A percentile compares a stretch with the other conserved stretches of the same genome.
Conservation (phyloP, 2,329 filamentous ascomycete genomes). For the Pseudogymnoascus sp. region DNA sequence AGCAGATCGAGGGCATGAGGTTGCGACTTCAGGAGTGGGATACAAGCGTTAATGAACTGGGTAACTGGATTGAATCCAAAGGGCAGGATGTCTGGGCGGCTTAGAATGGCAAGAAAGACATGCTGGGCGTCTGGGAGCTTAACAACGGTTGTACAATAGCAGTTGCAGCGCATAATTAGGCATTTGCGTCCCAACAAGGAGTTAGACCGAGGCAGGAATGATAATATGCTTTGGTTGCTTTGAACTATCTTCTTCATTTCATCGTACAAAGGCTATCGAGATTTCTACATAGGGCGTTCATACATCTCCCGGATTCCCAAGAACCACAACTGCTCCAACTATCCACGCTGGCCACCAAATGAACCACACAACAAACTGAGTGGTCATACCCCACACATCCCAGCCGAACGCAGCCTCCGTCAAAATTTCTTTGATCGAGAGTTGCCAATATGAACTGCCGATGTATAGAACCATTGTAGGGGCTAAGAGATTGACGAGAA, state of each 20-base stretch:
- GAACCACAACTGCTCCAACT: slow-evolving; percentile 48
- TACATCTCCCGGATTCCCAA: slow-evolving; percentile 30
- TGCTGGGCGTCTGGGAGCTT: slow-evolving; percentile 15
- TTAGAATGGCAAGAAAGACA: slow-evolving; percentile 32
- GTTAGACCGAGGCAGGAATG: slow-evolving; percentile 7
- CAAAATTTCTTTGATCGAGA: slow-evolving; percentile 50
- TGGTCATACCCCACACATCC: slow-evolving; percentile 85
- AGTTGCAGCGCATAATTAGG: slow-evolving; percentile 8
- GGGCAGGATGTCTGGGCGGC: slow-evolving; percentile 96
- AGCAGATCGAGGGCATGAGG: slow-evolving; percentile 90
- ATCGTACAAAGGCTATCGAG: neutral
- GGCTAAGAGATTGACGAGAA: slow-evolving; percentile 50
- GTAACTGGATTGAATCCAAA: slow-evolving; percentile 91
- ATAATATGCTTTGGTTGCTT: slow-evolving; percentile 5
- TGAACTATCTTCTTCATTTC: neutral
- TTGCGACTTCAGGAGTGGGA: slow-evolving; percentile 88
- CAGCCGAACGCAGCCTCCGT: slow-evolving; percentile 74
- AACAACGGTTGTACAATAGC: slow-evolving; percentile 11
- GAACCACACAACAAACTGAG: slow-evolving; percentile 82
- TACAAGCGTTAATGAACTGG: slow-evolving; percentile 86
- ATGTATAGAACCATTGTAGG: slow-evolving; percentile 48
- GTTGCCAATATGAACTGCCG: slow-evolving; percentile 38
- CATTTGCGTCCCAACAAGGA: slow-evolving; percentile 7
- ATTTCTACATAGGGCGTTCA: neutral
- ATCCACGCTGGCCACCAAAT: slow-evolving; percentile 95